phyloP scores from a whole-genome alignment of 2,329 filamentous ascomycete species.

The Lasiodiplodia citricola region DNA sequence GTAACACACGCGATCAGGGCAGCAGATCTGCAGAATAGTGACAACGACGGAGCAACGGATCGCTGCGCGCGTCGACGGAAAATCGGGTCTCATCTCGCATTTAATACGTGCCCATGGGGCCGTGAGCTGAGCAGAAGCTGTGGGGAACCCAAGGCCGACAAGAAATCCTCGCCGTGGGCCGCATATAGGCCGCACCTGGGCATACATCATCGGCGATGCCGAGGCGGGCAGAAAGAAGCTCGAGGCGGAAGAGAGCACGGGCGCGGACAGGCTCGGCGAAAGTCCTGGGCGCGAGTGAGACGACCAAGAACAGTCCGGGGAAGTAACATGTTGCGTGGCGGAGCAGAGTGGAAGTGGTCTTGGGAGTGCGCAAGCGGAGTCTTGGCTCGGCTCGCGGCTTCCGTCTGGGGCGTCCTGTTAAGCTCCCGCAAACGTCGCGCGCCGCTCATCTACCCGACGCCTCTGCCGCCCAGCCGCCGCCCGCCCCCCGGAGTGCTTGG shows the following conservation, averaged over 20 bases:
- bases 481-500: not conserved
- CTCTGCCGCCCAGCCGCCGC: constrained; percentile 6
- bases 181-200: constrained; percentile 1
- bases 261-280: not conserved
- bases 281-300: not conserved
- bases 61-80: not conserved
- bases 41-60: not conserved
- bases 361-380: constrained; percentile 12
- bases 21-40: not conserved
- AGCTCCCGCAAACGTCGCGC: constrained; percentile 5
- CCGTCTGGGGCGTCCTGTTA: constrained; percentile 1
- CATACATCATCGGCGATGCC: constrained; percentile 5
- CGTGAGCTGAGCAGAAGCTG: not conserved
- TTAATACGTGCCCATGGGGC: constrained; percentile 3
- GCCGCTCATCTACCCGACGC: not conserved
- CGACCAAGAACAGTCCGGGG: not conserved
- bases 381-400: constrained; percentile 8
- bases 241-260: not conserved
- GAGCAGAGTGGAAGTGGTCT: constrained; percentile 6
- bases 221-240: not conserved
- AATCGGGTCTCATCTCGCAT: not conserved
- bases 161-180: constrained; percentile 10
- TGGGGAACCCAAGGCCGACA: constrained; percentile 13
- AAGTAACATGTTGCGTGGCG: constrained; percentile 1
- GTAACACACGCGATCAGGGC: not conserved